Evolutionary conservation across 2,329 filamentous ascomycete genomes (phyloP).

Genomic region (Alternaria gaisen): DNA sequence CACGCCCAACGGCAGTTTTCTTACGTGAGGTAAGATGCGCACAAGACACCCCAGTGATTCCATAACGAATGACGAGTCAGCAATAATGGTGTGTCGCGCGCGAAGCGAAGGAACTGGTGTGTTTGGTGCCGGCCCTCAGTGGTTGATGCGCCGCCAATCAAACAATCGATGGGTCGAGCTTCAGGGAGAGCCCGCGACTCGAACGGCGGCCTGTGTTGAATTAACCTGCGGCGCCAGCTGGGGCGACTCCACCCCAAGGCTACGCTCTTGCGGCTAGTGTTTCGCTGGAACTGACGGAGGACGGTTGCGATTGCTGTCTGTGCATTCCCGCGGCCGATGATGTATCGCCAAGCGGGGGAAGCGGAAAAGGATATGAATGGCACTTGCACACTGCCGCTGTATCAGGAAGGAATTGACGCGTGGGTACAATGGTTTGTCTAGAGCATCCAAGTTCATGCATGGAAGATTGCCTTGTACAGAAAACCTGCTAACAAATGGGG

Average conservation of each 20-base stretch:
- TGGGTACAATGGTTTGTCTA: conserved; percentile 5
- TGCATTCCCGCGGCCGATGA: conserved; percentile 22
- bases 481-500: background rate
- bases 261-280: conserved; percentile 14
- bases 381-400: background rate
- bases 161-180: conserved; percentile 1
- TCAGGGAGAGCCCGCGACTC: conserved; percentile 8
- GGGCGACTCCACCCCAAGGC: conserved; percentile 3
- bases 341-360: conserved; percentile 27
- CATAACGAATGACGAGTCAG: conserved; percentile 6
- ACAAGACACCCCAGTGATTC: background rate
- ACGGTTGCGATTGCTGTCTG: conserved; percentile 18
- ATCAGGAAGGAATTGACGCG: conserved; percentile 13
- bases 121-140: background rate
- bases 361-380: conserved; percentile 16
- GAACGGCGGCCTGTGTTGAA: background rate
- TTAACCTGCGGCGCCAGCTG: conserved; percentile 5
- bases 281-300: conserved; percentile 9
- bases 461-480: conserved; percentile 12
- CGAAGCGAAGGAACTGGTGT: conserved; percentile 14
- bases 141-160: conserved; percentile 6
- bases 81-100: conserved; percentile 6
- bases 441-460: conserved; percentile 16
- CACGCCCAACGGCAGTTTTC: conserved; percentile 11
- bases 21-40: conserved; percentile 3